Evolutionary conservation across 1,284 basidiomycete genomes (phyloP), one percentile per base, ranked within the genome.

Genomic region (Malassezia equina): DNA sequence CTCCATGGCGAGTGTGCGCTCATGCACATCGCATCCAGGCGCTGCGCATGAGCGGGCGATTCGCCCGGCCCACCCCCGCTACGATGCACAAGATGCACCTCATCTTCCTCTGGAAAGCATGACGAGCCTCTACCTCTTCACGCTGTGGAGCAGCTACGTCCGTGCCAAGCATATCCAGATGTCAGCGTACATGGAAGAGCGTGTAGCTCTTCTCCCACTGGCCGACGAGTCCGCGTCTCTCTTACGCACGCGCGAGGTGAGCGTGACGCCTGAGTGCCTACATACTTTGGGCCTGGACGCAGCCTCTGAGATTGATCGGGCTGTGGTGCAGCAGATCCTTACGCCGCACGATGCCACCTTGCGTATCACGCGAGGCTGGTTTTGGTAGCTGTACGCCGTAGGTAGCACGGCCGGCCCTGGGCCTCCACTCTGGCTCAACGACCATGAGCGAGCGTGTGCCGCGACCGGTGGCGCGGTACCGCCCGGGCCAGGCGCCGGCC

Each of bases 401-500:
- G n/a, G n/a, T n/a, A n/a, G n/a, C n/a, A n/a, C n/a, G n/a, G n/a
- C n/a, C n/a, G n/a, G n/a, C n/a, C n/a, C n/a, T n/a, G n/a, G n/a
- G n/a, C 25, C 11, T 45, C 27, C 27, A 25, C n/a, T 44, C 21
- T 45, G 13, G n/a, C 44, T 32, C 19, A 27, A 21, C 29, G 21
- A n/a, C 44, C 28, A 32, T 28, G 34, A 28, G 47, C 47, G 40
- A 31, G 40, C 44, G 57, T 17, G 60, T 73, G 9, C 23, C 63
- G 2, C 52, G 70, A 7, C 62, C 72, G 8, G 72, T 59, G 2
- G 61, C 67, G 4, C 58, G 72, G 21, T 75, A 75, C 41, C 61
- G 72, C 23, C 67, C 71, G 0, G 72, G 72, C 33, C 68, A 72
- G 56, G 67, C 65, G 15, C 72, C 70, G 11, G 51, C 39, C 19